Conservation (phyloP, 768 basidiomycete species). For the Porphyrellus cyaneotinctus region DNA sequence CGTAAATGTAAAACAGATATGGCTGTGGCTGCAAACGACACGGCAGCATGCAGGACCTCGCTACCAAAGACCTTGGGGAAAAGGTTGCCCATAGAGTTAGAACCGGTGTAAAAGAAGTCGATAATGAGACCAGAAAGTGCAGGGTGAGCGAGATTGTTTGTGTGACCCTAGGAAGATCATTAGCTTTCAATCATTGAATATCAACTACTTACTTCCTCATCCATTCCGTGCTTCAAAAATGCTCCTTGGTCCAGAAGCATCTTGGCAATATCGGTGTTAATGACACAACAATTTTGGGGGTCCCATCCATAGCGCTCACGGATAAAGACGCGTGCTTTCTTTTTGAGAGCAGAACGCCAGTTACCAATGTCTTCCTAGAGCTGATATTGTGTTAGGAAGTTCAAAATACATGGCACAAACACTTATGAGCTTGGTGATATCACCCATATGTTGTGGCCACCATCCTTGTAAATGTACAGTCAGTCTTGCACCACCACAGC, state of each 20-base stretch:
- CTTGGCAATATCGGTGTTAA: not conserved
- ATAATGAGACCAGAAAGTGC: conserved; percentile 2
- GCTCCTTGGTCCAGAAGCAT: not conserved
- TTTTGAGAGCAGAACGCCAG: not conserved
- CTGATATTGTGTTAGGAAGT: no score
- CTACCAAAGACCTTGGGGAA: conserved; percentile 1
- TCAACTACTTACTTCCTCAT: not conserved
- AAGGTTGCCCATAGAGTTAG: not conserved
- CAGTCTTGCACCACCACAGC: not conserved
- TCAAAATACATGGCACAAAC: not conserved
- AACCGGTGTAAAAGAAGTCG: conserved; percentile 8
- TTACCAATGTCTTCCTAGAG: not conserved
- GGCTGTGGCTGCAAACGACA: not conserved
- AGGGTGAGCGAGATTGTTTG: conserved; percentile 6
- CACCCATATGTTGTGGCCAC: not conserved
- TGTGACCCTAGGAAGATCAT: not conserved
- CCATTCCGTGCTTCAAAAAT: not conserved
- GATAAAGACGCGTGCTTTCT: not conserved
- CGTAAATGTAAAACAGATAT: not conserved
- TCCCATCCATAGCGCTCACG: not conserved
- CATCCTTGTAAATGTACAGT: not conserved
- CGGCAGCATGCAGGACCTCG: not conserved
- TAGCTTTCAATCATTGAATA: not conserved
- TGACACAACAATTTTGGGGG: not conserved
- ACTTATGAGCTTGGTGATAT: not conserved